phyloP scores from a whole-genome alignment of 768 basidiomycete species.

The Dioszegia crocea region DNA sequence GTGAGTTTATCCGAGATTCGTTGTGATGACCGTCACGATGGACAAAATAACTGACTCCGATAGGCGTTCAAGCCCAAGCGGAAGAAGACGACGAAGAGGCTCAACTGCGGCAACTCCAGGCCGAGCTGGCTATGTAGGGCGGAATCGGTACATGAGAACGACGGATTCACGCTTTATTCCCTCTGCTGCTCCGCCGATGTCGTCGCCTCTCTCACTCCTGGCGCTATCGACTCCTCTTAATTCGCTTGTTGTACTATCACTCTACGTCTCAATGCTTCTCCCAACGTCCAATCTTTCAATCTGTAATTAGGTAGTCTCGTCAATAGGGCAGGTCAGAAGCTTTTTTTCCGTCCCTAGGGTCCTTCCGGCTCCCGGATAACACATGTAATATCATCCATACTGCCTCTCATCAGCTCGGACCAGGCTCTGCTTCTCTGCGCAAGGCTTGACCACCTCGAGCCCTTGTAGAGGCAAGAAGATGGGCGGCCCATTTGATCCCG shows the following conservation, averaged over 20 bases:
- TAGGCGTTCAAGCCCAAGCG: conserved; percentile 48
- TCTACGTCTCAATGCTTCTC: not conserved
- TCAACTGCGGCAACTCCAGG: conserved; percentile 83
- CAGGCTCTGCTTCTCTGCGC: not conserved
- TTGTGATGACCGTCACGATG: too few species aligned
- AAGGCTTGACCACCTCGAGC: too few species aligned
- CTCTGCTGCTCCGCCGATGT: too few species aligned
- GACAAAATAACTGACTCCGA: conserved; percentile 3
- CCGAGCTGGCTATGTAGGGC: conserved; percentile 52
- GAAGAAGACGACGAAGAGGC: conserved; percentile 89
- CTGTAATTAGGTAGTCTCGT: too few species aligned
- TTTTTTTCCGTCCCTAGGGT: too few species aligned
- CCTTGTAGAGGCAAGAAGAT: too few species aligned
- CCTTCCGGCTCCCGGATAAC: conserved; percentile 5
- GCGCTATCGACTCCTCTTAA: not conserved
- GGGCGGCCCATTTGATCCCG: too few species aligned
- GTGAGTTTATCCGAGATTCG: conserved; percentile 18
- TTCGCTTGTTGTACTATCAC: conserved; percentile 2
- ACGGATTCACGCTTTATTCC: too few species aligned
- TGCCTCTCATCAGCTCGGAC: not conserved
- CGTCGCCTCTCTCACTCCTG: too few species aligned
- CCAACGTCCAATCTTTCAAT: not conserved
- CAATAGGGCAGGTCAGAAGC: too few species aligned
- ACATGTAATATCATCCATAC: conserved; percentile 1
- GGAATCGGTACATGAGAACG: too few species aligned